A percentile compares a stretch with the other conserved stretches of the same genome.
Evolutionary conservation across 768 basidiomycete genomes (phyloP).

Genomic region (Suillus ampliporus): DNA sequence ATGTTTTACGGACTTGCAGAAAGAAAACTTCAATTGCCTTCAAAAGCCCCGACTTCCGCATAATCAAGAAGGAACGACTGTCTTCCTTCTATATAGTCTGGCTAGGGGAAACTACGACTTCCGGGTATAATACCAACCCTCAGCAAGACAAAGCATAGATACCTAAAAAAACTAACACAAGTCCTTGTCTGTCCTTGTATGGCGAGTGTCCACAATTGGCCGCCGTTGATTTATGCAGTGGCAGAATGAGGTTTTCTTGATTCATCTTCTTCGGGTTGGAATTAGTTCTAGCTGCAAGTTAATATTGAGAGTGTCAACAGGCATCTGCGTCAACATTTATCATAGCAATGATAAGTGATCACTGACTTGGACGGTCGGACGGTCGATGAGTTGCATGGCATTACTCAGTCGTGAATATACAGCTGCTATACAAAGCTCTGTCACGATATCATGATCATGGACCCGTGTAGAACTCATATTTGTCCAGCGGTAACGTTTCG

Average conservation of each 20-base stretch:
- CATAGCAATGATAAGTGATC: no score
- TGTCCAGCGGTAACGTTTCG: no score
- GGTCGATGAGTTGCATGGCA: not conserved
- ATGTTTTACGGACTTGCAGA: not conserved
- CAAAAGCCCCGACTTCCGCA: no score
- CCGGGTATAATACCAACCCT: not conserved
- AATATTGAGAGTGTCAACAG: not conserved
- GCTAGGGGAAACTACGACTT: no score
- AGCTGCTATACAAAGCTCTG: no score
- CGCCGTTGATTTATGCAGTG: not conserved
- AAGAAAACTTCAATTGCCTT: not conserved
- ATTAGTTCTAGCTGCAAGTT: not conserved
- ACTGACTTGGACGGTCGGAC: no score
- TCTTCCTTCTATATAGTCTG: no score
- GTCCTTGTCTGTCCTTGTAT: no score
- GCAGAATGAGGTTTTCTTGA: not conserved
- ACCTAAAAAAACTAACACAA: no score
- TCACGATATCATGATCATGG: no score
- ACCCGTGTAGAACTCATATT: not conserved
- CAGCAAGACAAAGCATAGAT: not conserved
- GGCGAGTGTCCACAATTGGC: not conserved
- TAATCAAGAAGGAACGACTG: no score
- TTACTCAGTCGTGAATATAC: no score
- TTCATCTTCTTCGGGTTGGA: not conserved
- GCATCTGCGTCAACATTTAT: not conserved